These are phyloP conservation scores for Scenedesmus sp. DNA, from an alignment of 163 green algal species.

Conservation along the genomic window DNA sequence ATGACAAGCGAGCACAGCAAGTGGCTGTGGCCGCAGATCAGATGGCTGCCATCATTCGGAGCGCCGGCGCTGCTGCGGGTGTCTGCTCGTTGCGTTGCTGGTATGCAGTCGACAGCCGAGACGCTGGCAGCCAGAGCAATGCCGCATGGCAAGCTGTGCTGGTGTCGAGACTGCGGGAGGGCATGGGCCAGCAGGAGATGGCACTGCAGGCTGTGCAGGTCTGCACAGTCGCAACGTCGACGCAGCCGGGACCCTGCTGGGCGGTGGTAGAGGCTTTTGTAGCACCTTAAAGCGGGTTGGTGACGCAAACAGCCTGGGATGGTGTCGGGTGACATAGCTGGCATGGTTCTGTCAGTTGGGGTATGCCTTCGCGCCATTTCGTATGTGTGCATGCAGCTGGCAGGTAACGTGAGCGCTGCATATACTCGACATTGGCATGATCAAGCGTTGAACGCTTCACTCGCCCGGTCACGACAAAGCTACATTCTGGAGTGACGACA, in stretches of 20 bases:
- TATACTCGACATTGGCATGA: neutral
- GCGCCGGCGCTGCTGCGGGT: neutral
- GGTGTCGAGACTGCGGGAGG: neutral
- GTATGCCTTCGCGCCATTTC: neutral
- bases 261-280: constrained; percentile 3
- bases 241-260: neutral
- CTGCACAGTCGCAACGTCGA: neutral
- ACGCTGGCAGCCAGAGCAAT: neutral
- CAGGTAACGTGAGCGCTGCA: neutral
- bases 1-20: neutral
- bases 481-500: neutral
- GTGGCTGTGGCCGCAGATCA: neutral
- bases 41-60: neutral
- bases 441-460: neutral
- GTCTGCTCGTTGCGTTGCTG: constrained; percentile 32
- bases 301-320: neutral
- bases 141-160: neutral
- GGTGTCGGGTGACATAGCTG: neutral
- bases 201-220: constrained; percentile 15
- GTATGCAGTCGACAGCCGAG: neutral
- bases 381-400: neutral
- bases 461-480: neutral
- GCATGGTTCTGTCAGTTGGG: neutral
- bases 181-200: neutral
- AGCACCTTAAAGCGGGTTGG: neutral